These are phyloP conservation scores for Scutellaria baicalensis DNA, from an alignment of 257 asterid genomes.

Conservation along the genomic window DNA sequence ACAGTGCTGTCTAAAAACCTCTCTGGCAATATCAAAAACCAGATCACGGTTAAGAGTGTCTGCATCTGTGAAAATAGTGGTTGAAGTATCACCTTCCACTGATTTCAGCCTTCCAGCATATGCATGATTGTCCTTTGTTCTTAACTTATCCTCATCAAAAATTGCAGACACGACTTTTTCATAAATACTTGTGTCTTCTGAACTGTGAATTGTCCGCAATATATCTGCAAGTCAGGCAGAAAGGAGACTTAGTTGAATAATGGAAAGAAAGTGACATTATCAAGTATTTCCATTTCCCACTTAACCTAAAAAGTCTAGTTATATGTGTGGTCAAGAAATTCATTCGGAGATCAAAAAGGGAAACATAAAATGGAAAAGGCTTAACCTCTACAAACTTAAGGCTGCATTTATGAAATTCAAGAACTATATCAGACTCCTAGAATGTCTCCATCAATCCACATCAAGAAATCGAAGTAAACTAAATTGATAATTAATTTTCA, in stretches of 20 bases:
- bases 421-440: not conserved
- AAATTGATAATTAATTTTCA: not conserved
- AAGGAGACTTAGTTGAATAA: constrained; percentile 8
- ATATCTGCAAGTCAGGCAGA: constrained; percentile 49
- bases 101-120: constrained; percentile 51
- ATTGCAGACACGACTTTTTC: constrained; percentile 77
- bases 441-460: not conserved
- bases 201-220: constrained; percentile 65
- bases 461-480: not conserved
- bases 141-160: constrained; percentile 61
- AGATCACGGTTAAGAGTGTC: constrained; percentile 64
- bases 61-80: constrained; percentile 45
- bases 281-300: not conserved
- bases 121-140: constrained; percentile 41
- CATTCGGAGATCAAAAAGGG: not conserved
- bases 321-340: not conserved
- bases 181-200: constrained; percentile 67
- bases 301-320: constrained; percentile 1
- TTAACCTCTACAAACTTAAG: not conserved
- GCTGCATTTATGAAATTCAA: not conserved
- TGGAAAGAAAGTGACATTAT: constrained; percentile 10
- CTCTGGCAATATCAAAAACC: constrained; percentile 53
- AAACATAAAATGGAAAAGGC: not conserved
- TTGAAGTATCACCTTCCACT: constrained; percentile 47
- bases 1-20: constrained; percentile 67